Percentiles rank a stretch among this genome's conserved stretches.
These are phyloP conservation scores for Ligustrum vulgare DNA, from an alignment of 257 asterid genomes.

Conservation along the genomic window DNA sequence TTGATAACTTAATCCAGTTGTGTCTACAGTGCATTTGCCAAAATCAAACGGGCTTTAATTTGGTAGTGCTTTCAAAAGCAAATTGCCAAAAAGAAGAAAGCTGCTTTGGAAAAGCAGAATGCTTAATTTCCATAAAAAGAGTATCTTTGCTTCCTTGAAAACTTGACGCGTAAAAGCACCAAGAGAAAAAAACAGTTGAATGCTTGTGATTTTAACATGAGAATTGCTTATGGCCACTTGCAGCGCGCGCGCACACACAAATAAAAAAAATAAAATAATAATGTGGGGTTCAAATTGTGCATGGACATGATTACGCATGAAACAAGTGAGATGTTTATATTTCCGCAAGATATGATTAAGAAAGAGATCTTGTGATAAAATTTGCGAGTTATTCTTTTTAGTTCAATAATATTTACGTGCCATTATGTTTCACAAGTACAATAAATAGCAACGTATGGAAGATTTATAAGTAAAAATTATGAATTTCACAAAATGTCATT, in stretches of 20 bases:
- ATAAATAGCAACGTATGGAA: no score
- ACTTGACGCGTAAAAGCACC: neutral
- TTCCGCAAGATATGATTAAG: neutral
- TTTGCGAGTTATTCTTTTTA: no score
- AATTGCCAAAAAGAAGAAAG: neutral
- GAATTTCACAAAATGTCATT: no score
- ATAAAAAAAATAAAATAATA: no score
- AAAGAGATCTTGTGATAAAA: no score
- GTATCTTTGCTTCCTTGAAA: neutral
- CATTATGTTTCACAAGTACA: no score
- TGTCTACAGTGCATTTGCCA: neutral
- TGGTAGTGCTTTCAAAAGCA: neutral
- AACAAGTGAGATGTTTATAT: neutral
- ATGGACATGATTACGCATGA: neutral
- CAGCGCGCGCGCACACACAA: no score
- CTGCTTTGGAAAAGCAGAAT: neutral
- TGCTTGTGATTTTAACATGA: neutral
- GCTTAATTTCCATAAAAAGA: neutral
- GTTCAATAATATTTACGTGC: no score
- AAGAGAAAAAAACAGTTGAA: neutral
- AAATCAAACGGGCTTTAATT: neutral
- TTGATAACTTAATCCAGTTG: neutral
- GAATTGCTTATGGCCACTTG: neutral
- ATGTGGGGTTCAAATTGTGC: neutral
- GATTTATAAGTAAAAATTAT: no score